Evolutionary conservation across 306 rosid species (phyloP).

Genomic region (Clitoria ternatea): DNA sequence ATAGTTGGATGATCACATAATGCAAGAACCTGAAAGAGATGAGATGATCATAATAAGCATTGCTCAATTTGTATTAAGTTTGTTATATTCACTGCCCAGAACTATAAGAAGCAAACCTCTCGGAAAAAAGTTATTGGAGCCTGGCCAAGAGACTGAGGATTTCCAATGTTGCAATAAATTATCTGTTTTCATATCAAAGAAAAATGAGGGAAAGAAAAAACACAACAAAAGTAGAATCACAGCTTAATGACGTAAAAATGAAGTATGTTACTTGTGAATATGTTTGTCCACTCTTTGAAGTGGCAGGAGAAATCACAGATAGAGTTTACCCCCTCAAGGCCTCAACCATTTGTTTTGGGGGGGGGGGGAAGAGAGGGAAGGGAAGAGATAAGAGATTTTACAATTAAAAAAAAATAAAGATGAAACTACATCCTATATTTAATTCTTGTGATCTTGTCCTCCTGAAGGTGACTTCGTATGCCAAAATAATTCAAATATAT

Average conservation of each 20-base stretch:
- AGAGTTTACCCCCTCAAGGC: neutral
- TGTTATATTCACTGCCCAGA: slow-evolving; percentile 8
- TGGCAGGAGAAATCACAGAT: neutral
- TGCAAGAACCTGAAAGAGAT: slow-evolving; percentile 70
- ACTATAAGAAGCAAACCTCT: slow-evolving; percentile 62
- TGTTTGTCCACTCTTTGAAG: neutral
- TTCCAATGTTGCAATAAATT: slow-evolving; percentile 92
- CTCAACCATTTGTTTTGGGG: neutral
- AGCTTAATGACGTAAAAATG: neutral
- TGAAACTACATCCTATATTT: neutral
- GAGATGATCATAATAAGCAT: slow-evolving; percentile 6
- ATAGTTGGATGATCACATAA: slow-evolving; percentile 80
- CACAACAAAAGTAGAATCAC: neutral
- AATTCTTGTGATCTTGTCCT: neutral
- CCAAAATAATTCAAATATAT: slow-evolving; percentile 5
- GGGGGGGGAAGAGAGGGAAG: neutral
- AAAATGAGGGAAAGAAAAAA: neutral
- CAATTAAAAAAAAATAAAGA: neutral
- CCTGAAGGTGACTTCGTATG: neutral
- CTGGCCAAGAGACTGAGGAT: slow-evolving; percentile 96
- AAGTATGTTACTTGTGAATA: neutral
- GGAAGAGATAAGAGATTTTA: neutral
- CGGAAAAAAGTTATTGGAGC: slow-evolving; percentile 76
- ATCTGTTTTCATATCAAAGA: slow-evolving; percentile 46
- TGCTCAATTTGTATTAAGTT: neutral